phyloP scores from a whole-genome alignment of 2,329 filamentous ascomycete genomes.

The Ceratocystis smalleyi region DNA sequence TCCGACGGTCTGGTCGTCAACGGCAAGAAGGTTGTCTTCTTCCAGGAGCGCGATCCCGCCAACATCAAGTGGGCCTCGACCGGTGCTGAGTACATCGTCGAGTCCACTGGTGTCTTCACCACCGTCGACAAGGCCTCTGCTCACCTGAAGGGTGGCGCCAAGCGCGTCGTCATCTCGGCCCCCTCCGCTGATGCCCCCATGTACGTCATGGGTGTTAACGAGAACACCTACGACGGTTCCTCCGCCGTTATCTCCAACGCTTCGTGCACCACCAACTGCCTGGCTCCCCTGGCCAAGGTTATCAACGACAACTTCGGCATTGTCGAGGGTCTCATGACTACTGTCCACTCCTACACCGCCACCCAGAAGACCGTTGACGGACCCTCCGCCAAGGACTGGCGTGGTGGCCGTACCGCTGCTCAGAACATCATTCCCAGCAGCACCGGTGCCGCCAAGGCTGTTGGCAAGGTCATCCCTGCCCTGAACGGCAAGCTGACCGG shows the following conservation, averaged over 20 bases:
- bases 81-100: constrained; percentile 60
- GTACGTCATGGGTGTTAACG: constrained; percentile 99
- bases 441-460: constrained; percentile 98
- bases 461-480: constrained; percentile 97
- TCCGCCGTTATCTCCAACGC: constrained; percentile 96
- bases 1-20: constrained; percentile 67
- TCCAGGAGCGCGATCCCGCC: constrained; percentile 37
- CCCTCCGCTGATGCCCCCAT: constrained; percentile 93
- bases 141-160: constrained; percentile 91
- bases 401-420: constrained; percentile 94
- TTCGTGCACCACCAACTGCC: constrained; percentile 99
- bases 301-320: constrained; percentile 97
- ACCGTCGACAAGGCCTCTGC: constrained; percentile 89
- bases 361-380: constrained; percentile 99
- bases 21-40: constrained; percentile 54
- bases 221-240: constrained; percentile 80
- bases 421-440: constrained; percentile 99
- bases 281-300: constrained; percentile 98
- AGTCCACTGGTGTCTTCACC: constrained; percentile 65
- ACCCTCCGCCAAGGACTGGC: constrained; percentile 97
- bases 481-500: constrained; percentile 99
- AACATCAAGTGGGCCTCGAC: constrained; percentile 80
- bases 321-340: constrained; percentile 98
- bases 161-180: constrained; percentile 92
- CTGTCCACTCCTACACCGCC: constrained; percentile 98